phyloP scores from a whole-genome alignment of 257 asterid species.

The Schizonepeta tenuifolia region DNA sequence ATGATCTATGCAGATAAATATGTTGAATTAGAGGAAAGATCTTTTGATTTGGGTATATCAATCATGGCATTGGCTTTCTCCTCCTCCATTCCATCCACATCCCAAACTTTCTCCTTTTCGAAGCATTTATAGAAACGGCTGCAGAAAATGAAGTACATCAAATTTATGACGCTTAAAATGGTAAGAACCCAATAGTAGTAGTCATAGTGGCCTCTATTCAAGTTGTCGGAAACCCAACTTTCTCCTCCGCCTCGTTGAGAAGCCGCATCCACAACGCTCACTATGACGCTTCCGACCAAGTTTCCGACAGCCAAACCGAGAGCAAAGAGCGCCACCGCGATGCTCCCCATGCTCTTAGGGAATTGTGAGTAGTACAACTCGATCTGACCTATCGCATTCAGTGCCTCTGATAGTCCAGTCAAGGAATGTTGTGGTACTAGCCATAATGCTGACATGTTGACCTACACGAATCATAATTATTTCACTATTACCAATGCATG shows the following conservation, averaged over 20 bases:
- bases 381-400: constrained; percentile 69
- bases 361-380: constrained; percentile 60
- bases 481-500: background rate
- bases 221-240: constrained; percentile 65
- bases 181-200: constrained; percentile 70
- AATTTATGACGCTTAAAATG: constrained; percentile 43
- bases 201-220: constrained; percentile 72
- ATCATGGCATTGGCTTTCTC: background rate
- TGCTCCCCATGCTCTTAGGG: constrained; percentile 74
- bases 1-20: constrained; percentile 29
- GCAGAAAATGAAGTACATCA: constrained; percentile 49
- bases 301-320: constrained; percentile 57
- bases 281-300: constrained; percentile 52
- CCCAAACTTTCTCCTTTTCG: constrained; percentile 44
- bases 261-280: constrained; percentile 37
- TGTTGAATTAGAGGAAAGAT: constrained; percentile 11
- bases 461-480: constrained; percentile 4
- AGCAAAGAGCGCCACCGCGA: constrained; percentile 58
- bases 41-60: constrained; percentile 28
- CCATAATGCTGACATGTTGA: constrained; percentile 73
- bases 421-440: constrained; percentile 59
- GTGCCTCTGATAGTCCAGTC: constrained; percentile 64
- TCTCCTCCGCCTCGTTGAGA: constrained; percentile 47
- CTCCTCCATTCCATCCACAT: constrained; percentile 33
- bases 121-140: constrained; percentile 38